Evolutionary conservation across 2,329 filamentous ascomycete genomes (phyloP).

Genomic region (Nothopassalora personata): DNA sequence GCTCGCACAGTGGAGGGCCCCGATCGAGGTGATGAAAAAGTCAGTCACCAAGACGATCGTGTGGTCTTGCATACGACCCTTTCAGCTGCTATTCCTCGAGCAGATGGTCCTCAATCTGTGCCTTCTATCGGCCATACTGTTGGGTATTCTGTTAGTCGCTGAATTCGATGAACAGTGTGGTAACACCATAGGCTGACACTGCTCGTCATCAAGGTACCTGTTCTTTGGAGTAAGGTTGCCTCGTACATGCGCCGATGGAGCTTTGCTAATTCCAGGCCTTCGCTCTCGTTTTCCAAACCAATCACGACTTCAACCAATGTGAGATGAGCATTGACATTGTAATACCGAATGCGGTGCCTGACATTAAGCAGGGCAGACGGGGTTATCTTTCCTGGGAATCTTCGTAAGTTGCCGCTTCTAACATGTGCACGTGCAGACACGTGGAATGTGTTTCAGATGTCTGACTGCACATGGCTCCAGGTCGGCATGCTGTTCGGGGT

Average conservation of each 20-base stretch:
- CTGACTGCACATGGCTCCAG: slow-evolving; percentile 49
- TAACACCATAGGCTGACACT: neutral
- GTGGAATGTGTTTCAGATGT: neutral
- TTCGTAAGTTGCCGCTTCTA: slow-evolving; percentile 39
- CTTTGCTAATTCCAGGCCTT: slow-evolving; percentile 52
- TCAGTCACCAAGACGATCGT: slow-evolving; percentile 55
- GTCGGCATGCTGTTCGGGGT: slow-evolving; percentile 62
- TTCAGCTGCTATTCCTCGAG: slow-evolving; percentile 66
- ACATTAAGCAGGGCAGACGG: slow-evolving; percentile 51
- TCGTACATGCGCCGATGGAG: neutral
- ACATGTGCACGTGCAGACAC: slow-evolving; percentile 1
- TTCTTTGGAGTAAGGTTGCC: slow-evolving; percentile 61
- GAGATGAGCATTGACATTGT: neutral
- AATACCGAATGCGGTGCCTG: neutral
- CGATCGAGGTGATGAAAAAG: slow-evolving; percentile 66
- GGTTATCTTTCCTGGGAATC: slow-evolving; percentile 68
- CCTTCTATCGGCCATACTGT: slow-evolving; percentile 74
- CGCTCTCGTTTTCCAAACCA: slow-evolving; percentile 66
- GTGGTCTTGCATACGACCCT: slow-evolving; percentile 57
- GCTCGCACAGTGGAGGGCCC: slow-evolving; percentile 58
- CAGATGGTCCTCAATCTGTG: slow-evolving; percentile 76
- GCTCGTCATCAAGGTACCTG: slow-evolving; percentile 48
- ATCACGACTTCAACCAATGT: slow-evolving; percentile 71
- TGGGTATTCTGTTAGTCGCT: slow-evolving; percentile 63
- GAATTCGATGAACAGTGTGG: neutral